Percentiles rank a stretch among this genome's conserved stretches.
Evolutionary conservation across 768 basidiomycete genomes (phyloP).

Genomic region (Hericium alpestre): DNA sequence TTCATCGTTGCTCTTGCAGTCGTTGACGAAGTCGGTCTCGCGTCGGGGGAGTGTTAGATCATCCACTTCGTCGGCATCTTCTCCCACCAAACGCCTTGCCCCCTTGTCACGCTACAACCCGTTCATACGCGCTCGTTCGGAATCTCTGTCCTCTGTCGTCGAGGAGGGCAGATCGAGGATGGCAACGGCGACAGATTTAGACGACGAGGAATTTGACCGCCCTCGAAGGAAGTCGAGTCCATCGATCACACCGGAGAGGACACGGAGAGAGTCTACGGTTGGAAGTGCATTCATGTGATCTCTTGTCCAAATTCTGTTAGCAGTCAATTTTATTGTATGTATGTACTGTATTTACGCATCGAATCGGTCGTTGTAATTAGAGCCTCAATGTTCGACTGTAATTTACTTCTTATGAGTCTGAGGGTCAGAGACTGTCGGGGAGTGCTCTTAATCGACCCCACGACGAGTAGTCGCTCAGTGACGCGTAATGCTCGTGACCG

Average conservation of each 20-base stretch:
- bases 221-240: background rate
- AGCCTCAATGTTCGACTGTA: no score
- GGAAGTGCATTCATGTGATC: no score
- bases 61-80: background rate
- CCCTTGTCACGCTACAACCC: constrained; percentile 21
- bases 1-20: background rate
- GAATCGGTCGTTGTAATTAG: no score
- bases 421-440: no score
- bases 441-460: no score
- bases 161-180: constrained; percentile 7
- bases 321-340: no score
- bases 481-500: no score
- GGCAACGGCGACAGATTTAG: background rate
- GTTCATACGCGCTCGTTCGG: constrained; percentile 17
- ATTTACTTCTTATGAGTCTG: no score
- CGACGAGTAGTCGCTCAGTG: no score
- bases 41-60: background rate
- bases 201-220: background rate
- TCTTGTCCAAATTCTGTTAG: no score
- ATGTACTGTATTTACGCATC: no score
- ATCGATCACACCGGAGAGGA: background rate
- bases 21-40: background rate
- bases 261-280: no score
- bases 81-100: constrained; percentile 11
- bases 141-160: constrained; percentile 19